phyloP scores from a whole-genome alignment of 179 eudicot genomes.

The Camellia oleifera region DNA sequence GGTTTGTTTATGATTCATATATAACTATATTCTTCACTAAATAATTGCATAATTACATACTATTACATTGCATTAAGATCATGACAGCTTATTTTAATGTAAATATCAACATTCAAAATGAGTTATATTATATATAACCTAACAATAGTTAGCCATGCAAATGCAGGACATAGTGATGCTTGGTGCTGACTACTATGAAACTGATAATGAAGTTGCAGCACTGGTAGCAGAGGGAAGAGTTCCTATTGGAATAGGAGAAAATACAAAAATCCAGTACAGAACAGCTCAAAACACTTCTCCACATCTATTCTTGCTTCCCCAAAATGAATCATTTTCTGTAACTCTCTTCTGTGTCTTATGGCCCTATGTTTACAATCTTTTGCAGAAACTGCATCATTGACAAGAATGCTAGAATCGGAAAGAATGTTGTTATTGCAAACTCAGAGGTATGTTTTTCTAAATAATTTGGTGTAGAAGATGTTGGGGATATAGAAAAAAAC shows the following conservation, averaged over 20 bases:
- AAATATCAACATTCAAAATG: too few relatives aligned
- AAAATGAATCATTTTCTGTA: background rate
- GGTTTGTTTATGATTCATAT: conserved; percentile 39
- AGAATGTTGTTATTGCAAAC: conserved; percentile 64
- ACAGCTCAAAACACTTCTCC: background rate
- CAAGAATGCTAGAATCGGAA: conserved; percentile 86
- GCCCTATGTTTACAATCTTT: conserved; percentile 15
- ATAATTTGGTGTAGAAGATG: background rate
- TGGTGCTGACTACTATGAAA: conserved; percentile 89
- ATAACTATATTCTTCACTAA: background rate
- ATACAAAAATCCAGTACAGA: conserved; percentile 69
- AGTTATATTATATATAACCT: too few relatives aligned
- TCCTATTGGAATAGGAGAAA: conserved; percentile 90
- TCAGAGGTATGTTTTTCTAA: conserved; percentile 44
- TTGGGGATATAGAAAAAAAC: too few relatives aligned
- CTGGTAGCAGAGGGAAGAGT: conserved; percentile 73
- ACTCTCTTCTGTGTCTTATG: background rate
- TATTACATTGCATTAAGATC: too few relatives aligned
- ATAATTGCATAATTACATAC: too few relatives aligned
- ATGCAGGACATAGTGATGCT: conserved; percentile 95
- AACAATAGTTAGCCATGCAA: too few relatives aligned
- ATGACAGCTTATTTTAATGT: too few relatives aligned
- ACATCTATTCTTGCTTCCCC: background rate
- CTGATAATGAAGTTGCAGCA: conserved; percentile 59
- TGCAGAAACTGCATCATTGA: conserved; percentile 78